Evolutionary conservation across 2,329 filamentous ascomycete genomes (phyloP).

Genomic region (Leptosphaerulina australis): DNA sequence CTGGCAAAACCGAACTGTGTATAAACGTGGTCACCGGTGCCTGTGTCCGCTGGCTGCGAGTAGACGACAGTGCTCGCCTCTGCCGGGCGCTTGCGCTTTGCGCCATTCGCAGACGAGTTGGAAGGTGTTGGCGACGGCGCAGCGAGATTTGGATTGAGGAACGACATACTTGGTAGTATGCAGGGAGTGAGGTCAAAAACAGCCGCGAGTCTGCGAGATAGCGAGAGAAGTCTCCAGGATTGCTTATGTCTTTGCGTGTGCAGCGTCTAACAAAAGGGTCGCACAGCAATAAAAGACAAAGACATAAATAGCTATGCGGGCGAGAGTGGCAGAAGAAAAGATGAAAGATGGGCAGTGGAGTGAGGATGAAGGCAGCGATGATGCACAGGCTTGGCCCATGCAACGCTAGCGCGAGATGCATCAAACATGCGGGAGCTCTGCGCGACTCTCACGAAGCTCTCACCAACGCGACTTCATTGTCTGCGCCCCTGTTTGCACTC

Average conservation of each 20-base stretch:
- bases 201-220: too few species aligned
- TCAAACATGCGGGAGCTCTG: slow-evolving; percentile 30
- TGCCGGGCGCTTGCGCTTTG: slow-evolving; percentile 65
- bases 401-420: slow-evolving; percentile 18
- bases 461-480: slow-evolving; percentile 27
- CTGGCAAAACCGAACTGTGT: slow-evolving; percentile 89
- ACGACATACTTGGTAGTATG: slow-evolving; percentile 37
- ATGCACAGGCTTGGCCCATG: slow-evolving; percentile 25
- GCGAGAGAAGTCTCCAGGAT: too few species aligned
- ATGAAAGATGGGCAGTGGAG: slow-evolving; percentile 8
- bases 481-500: slow-evolving; percentile 12
- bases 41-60: slow-evolving; percentile 77
- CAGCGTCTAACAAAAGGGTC: slow-evolving; percentile 44
- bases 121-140: slow-evolving; percentile 65
- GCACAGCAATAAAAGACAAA: slow-evolving; percentile 25
- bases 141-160: slow-evolving; percentile 45
- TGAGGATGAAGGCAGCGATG: slow-evolving; percentile 21
- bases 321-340: slow-evolving; percentile 1
- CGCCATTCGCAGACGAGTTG: slow-evolving; percentile 43
- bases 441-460: slow-evolving; percentile 27
- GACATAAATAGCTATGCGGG: not conserved
- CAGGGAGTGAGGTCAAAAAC: not conserved
- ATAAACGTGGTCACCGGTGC: slow-evolving; percentile 78
- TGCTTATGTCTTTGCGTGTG: slow-evolving; percentile 19
- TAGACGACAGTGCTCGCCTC: slow-evolving; percentile 64